phyloP scores from a whole-genome alignment of 352 stramenopile species.

The Pythium pyrilobum region DNA sequence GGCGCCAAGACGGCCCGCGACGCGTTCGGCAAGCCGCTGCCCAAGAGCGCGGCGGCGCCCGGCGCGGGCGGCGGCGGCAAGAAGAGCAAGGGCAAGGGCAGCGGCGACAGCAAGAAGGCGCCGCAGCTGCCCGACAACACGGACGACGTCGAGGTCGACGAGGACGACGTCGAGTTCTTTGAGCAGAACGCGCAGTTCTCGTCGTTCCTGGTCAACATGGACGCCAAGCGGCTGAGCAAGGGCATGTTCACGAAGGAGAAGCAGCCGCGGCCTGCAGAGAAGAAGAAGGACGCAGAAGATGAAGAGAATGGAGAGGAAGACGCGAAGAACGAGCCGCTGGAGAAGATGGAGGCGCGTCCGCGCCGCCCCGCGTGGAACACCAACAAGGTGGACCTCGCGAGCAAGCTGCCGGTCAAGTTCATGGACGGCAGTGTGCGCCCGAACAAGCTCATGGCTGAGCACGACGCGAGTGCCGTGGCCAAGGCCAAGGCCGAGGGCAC shows the following conservation, averaged over 20 bases:
- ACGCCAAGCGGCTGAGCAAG: slow-evolving; percentile 50
- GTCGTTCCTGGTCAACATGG: slow-evolving; percentile 78
- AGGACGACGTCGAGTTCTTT: slow-evolving; percentile 79
- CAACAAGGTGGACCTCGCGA: slow-evolving; percentile 52
- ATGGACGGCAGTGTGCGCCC: slow-evolving; percentile 78
- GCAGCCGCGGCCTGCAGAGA: slow-evolving; percentile 22
- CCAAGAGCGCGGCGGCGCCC: not conserved
- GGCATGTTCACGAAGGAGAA: slow-evolving; percentile 35
- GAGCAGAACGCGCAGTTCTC: slow-evolving; percentile 60
- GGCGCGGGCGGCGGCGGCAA: not conserved
- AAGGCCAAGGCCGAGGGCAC: slow-evolving; percentile 11
- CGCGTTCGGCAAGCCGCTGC: no score
- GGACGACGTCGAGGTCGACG: slow-evolving; percentile 68
- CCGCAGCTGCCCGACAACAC: slow-evolving; percentile 31
- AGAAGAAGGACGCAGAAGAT: slow-evolving; percentile 27
- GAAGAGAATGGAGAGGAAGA: slow-evolving; percentile 28
- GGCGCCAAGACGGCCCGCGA: not conserved
- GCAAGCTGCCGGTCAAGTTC: slow-evolving; percentile 82
- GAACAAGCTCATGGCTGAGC: slow-evolving; percentile 65
- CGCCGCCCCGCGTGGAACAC: slow-evolving; percentile 58
- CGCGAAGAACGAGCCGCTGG: slow-evolving; percentile 45
- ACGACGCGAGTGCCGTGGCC: slow-evolving; percentile 4
- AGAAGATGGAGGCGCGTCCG: slow-evolving; percentile 71
- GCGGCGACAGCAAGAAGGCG: slow-evolving; percentile 11
- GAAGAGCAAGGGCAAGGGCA: not conserved